Evolutionary conservation across 495 filamentous ascomycete species (phyloP), one percentile per base, ranked within the genome.

Genomic region (Corynascus novoguineensis): DNA sequence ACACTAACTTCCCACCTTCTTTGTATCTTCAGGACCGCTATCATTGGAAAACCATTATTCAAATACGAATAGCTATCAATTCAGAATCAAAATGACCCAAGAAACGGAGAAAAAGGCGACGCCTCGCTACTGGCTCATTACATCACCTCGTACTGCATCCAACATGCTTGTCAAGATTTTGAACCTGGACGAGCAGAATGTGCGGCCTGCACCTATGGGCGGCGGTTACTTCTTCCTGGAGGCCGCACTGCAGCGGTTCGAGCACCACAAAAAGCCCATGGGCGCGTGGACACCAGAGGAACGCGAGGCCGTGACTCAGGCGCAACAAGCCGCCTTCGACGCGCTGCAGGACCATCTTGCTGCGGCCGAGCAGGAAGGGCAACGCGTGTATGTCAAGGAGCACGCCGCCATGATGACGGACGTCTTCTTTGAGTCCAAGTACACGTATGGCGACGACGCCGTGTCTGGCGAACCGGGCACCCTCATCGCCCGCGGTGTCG

Each of bases 341-440:
- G 9, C 9, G 6, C 19, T 44, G 3, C 19, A 44, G 40, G 40
- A 44, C 5, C 24, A 44, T 21, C 5, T 22, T 21, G 19, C 19
- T 0, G 19, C 5, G 5, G 40, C 40, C 21, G 19, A 44, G 40
- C 1, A 22, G 21, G 40, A 44, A 10, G 40, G 40, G 14, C 40
- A 46, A 25, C 55, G 49, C 34, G 27, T 58, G 11, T 58, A 52
- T 22, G 49, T 48, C 55, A 58, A 58, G 40, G 55, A 58, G 29
- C 55, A 58, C 40, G 55, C 48, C 38, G 27, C 46, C 40, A 44
- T 25, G 35, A 22, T 58, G 22, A 37, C 22, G 17, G 38, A 51
- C 47, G 17, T 48, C 24, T 15, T 10, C 25, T 10, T 6, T 6
- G 35, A 25, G 10, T 19, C 34, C 47, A 25, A 11, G 6, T 6